phyloP scores from a whole-genome alignment of 371 early-diverging fungal genomes.

The Mucor plumbeus region DNA sequence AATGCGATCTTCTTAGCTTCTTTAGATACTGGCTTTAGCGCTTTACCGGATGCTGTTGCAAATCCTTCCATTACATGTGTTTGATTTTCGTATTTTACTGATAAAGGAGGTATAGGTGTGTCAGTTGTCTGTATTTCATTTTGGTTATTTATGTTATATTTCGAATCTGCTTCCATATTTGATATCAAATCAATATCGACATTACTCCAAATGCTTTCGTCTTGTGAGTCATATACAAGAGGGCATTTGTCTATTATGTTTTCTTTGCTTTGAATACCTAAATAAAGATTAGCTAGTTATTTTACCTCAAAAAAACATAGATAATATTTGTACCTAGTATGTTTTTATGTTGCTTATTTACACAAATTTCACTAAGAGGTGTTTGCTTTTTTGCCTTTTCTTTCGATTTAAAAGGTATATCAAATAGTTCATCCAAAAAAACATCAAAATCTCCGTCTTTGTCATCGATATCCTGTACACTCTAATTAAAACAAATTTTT shows the following conservation, averaged over 20 bases:
- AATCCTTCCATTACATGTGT: background rate
- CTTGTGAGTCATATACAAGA: constrained; percentile 6
- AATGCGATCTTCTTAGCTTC: constrained; percentile 3
- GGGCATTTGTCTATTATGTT: background rate
- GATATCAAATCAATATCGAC: constrained; percentile 14
- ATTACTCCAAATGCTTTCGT: constrained; percentile 17
- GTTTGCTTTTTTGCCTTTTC: background rate
- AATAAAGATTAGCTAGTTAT: background rate
- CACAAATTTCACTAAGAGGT: constrained; percentile 6
- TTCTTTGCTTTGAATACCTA: constrained; percentile 3
- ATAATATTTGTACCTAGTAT: background rate
- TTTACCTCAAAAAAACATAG: background rate
- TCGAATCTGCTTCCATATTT: constrained; percentile 2
- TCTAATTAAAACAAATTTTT: background rate
- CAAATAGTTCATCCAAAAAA: constrained; percentile 20
- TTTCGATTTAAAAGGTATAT: constrained; percentile 15
- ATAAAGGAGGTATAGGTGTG: background rate
- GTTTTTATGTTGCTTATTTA: constrained; percentile 5
- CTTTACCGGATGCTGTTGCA: constrained; percentile 13
- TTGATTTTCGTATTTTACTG: background rate
- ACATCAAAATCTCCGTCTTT: constrained; percentile 9
- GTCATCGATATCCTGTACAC: background rate
- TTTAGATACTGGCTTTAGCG: constrained; percentile 4
- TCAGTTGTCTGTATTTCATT: constrained; percentile 1
- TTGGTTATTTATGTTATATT: background rate